Conservation (phyloP, 805 yeast genomes). For the Lipomyces yamanashiensis region DNA sequence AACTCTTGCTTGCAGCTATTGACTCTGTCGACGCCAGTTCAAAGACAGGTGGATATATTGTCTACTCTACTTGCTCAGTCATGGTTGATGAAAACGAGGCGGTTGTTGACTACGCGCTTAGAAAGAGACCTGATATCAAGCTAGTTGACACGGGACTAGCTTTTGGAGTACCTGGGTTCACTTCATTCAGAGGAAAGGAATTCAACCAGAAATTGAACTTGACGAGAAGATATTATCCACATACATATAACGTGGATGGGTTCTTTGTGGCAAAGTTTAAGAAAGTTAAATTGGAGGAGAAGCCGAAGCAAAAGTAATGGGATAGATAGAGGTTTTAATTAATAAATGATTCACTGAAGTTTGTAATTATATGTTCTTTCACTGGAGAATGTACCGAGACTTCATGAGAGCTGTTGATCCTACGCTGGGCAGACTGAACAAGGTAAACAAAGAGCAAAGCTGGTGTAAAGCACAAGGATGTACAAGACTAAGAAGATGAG, state of each 20-base stretch:
- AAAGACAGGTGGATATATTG: constrained; percentile 89
- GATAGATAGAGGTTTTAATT: neutral
- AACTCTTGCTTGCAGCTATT: constrained; percentile 88
- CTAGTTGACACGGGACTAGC: constrained; percentile 89
- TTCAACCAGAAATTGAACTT: constrained; percentile 76
- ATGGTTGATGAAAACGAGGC: constrained; percentile 98
- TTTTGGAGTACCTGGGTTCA: constrained; percentile 95
- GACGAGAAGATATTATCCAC: constrained; percentile 97
- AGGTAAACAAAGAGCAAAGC: too few species aligned
- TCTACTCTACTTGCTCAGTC: constrained; percentile 97
- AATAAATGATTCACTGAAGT: too few species aligned
- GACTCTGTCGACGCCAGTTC: constrained; percentile 96
- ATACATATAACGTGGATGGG: constrained; percentile 97
- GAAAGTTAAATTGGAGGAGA: constrained; percentile 52
- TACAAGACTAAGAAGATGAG: too few species aligned
- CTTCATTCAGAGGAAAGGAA: constrained; percentile 89
- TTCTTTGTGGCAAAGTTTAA: constrained; percentile 96
- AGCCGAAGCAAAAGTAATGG: constrained; percentile 10
- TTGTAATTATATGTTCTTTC: too few species aligned
- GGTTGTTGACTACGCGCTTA: constrained; percentile 95
- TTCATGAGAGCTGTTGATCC: too few species aligned
- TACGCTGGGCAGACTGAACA: too few species aligned
- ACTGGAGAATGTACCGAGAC: too few species aligned
- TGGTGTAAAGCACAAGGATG: too few species aligned
- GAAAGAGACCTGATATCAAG: constrained; percentile 95